Base-by-base conservation (phyloP, 192 early-diverging fungal species). In the Entrophospora sp. region DNA sequence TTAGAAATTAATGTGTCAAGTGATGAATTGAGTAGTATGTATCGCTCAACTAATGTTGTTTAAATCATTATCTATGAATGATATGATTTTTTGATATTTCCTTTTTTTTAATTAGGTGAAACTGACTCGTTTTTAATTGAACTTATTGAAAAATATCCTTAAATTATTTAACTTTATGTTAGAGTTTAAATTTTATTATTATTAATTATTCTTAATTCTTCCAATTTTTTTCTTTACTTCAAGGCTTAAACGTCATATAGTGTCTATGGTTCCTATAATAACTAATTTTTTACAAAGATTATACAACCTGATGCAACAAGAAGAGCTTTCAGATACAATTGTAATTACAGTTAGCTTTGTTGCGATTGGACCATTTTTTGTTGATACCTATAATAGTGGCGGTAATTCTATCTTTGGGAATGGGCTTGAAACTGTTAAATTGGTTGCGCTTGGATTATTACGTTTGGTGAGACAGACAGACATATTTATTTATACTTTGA, bases 291-390 rank as follows among this genome's bases (percentile, higher is more conserved):
- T 66, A 10, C 51, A 35, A 31, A 52, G 45, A 28, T 43, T 66
- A 20, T 66, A 66, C 16, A 51, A 66, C 30, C 31, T 66, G 10
- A 66, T 66, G 49, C 64, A 66, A 30, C 49, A 66, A 43, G 64
- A 66, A 66, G 81, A 81, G 4, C 14, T 79, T 16, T 77, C 79
- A 3, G 81, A 83, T 20, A 49, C 61, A 20, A 65, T 77, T 22
- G 44, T 83, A 5, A 71, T 83, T 24, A 78, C 74, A n/a, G 31
- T 81, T 22, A 67, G 72, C 13, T 83, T 77, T 44, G 75, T 75
- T 24, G 69, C 65, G 27, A 69, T 83, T 31, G 73, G 71, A 1
- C 71, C 79, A 16, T 83, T 81, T 67, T 83, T 83, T 45, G 70
- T 81, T 8, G 75, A 81, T 42, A 46, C 70, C 7, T 10, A 57